phyloP scores from a whole-genome alignment of 352 stramenopile species.

The Plasmopara halstedii region DNA sequence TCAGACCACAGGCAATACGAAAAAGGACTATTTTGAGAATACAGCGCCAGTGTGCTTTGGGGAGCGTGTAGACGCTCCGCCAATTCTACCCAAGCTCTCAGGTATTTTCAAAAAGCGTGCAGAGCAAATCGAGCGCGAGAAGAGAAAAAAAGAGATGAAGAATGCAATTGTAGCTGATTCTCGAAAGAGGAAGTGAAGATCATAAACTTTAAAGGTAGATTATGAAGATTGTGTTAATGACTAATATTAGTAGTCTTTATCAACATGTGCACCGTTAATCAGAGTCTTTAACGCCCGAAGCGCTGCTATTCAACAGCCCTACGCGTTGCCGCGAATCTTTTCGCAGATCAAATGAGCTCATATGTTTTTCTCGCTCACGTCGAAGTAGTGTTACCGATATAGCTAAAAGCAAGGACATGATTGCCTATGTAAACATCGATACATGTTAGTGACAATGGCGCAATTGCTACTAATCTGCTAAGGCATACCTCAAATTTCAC shows the following conservation, averaged over 20 bases:
- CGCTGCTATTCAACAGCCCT: conserved; percentile 32
- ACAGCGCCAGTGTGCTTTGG: conserved; percentile 58
- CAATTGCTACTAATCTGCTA: neutral
- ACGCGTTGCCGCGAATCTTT: conserved; percentile 55
- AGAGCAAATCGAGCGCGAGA: conserved; percentile 31
- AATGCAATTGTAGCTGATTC: conserved; percentile 8
- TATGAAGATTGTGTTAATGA: neutral
- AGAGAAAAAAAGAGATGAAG: conserved; percentile 31
- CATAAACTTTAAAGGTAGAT: conserved; percentile 15
- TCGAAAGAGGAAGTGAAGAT: conserved; percentile 15
- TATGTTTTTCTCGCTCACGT: conserved; percentile 63
- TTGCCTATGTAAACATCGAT: conserved; percentile 22
- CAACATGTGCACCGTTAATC: no score
- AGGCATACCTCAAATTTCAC: conserved; percentile 67
- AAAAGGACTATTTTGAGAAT: conserved; percentile 70
- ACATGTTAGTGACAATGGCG: neutral
- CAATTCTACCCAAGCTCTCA: conserved; percentile 72
- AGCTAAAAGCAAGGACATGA: conserved; percentile 40
- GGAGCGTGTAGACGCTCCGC: conserved; percentile 73
- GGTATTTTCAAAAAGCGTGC: conserved; percentile 80
- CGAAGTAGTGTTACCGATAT: conserved; percentile 40
- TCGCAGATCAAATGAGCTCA: conserved; percentile 70
- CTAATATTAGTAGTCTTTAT: no score
- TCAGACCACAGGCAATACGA: conserved; percentile 51
- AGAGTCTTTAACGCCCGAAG: neutral